Evolutionary conservation across 352 stramenopile genomes (phyloP).

Genomic region (Phytophthora boehmeriae): DNA sequence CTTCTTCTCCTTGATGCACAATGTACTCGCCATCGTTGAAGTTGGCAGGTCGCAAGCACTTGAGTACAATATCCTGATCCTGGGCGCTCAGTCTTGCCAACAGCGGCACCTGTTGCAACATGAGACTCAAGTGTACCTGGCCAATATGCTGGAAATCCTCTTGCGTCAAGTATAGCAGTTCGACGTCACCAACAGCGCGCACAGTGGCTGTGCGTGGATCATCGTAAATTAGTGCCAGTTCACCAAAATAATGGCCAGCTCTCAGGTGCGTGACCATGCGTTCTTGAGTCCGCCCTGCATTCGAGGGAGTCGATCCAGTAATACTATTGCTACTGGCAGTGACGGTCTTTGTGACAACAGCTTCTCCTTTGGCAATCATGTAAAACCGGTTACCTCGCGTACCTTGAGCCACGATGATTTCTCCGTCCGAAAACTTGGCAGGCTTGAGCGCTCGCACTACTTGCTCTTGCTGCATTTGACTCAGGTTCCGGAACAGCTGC

Average conservation of each 20-base stretch:
- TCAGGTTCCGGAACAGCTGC: slow-evolving; percentile 87
- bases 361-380: slow-evolving; percentile 90
- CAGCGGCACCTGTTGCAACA: slow-evolving; percentile 87
- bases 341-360: slow-evolving; percentile 84
- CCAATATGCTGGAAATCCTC: slow-evolving; percentile 89
- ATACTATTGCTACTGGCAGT: slow-evolving; percentile 37
- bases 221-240: slow-evolving; percentile 92
- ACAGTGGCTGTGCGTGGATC: slow-evolving; percentile 88
- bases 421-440: slow-evolving; percentile 82
- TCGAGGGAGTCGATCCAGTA: slow-evolving; percentile 32
- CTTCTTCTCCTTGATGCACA: slow-evolving; percentile 89
- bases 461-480: slow-evolving; percentile 89
- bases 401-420: slow-evolving; percentile 88
- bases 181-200: slow-evolving; percentile 74
- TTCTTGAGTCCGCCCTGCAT: slow-evolving; percentile 56
- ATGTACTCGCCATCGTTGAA: slow-evolving; percentile 90
- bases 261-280: slow-evolving; percentile 90
- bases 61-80: slow-evolving; percentile 86
- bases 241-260: slow-evolving; percentile 94
- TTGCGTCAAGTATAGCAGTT: slow-evolving; percentile 85
- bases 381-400: slow-evolving; percentile 87
- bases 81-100: slow-evolving; percentile 68
- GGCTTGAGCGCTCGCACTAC: slow-evolving; percentile 85
- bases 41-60: slow-evolving; percentile 79
- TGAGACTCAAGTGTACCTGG: slow-evolving; percentile 86